phyloP scores from a whole-genome alignment of 2,329 filamentous ascomycete genomes.

The Ophiostoma ulmi region DNA sequence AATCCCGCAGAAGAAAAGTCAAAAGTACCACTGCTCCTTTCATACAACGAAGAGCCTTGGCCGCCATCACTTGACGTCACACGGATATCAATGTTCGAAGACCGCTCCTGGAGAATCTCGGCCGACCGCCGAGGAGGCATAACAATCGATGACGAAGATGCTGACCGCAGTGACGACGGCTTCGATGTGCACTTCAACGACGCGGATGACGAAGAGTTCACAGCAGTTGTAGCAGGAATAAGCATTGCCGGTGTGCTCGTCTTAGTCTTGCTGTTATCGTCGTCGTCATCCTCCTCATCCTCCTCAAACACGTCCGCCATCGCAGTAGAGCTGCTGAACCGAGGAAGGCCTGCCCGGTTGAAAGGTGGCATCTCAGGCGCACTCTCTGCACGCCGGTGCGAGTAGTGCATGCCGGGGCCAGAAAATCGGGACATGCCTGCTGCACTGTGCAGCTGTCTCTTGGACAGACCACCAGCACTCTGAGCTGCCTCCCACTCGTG shows the following conservation, averaged over 20 bases:
- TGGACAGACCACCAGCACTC: conserved; percentile 50
- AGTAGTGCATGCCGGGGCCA: conserved; percentile 66
- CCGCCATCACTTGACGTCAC: conserved; percentile 25
- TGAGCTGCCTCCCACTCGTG: conserved; percentile 65
- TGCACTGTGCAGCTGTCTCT: conserved; percentile 71
- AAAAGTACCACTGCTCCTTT: neutral
- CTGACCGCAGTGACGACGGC: conserved; percentile 18
- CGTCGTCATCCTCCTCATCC: conserved; percentile 59
- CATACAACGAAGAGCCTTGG: conserved; percentile 13
- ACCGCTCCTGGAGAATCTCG: conserved; percentile 17
- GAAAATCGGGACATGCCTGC: conserved; percentile 63
- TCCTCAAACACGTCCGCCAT: conserved; percentile 88
- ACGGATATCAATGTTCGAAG: conserved; percentile 28
- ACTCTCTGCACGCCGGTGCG: conserved; percentile 71
- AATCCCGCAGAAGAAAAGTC: conserved; percentile 19
- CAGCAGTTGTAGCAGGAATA: neutral
- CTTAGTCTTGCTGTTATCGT: neutral
- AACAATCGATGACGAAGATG: conserved; percentile 16
- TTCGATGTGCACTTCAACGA: conserved; percentile 13
- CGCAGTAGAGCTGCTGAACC: conserved; percentile 61
- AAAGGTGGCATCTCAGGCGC: conserved; percentile 75
- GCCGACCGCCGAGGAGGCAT: neutral
- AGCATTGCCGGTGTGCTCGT: neutral
- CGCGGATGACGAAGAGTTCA: neutral
- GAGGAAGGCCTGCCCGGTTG: conserved; percentile 57